Percentiles rank a stretch among this genome's conserved stretches.
Evolutionary conservation across 805 yeast genomes (phyloP).

Genomic region (Brettanomyces anomalus): DNA sequence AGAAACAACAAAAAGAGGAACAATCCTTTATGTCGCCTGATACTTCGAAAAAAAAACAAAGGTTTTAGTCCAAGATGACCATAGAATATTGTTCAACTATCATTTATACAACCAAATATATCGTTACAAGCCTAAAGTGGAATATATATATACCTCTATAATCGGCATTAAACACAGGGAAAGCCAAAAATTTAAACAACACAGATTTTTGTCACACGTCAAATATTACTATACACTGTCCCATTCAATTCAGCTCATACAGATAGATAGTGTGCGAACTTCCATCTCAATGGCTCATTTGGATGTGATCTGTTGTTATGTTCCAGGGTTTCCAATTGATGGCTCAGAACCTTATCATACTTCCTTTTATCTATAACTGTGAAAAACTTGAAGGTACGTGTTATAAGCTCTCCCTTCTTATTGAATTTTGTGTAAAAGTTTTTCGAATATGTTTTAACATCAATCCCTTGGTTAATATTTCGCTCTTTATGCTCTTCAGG

Average conservation of each 20-base stretch:
- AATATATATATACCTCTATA: too few species aligned
- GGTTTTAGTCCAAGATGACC: too few species aligned
- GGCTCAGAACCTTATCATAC: constrained; percentile 10
- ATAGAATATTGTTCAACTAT: too few species aligned
- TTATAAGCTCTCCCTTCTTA: constrained; percentile 16
- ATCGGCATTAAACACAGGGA: too few species aligned
- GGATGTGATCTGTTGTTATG: background rate
- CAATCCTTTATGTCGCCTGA: too few species aligned
- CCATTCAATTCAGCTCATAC: background rate
- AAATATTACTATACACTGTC: too few species aligned
- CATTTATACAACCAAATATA: too few species aligned
- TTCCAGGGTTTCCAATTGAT: background rate
- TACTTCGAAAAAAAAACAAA: too few species aligned
- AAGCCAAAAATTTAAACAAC: too few species aligned
- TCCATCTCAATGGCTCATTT: constrained; percentile 3
- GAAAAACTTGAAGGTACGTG: constrained; percentile 21
- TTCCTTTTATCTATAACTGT: constrained; percentile 19
- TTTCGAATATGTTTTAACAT: constrained; percentile 17
- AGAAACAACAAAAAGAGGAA: too few species aligned
- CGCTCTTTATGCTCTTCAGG: background rate
- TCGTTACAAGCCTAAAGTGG: too few species aligned
- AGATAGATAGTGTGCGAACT: background rate
- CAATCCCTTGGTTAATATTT: constrained; percentile 4
- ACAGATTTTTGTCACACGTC: too few species aligned
- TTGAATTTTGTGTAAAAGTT: constrained; percentile 19